Evolutionary conservation across 169 alveolate genomes (phyloP), one percentile per base, ranked within the genome.

Genomic region (Theileria parva): DNA sequence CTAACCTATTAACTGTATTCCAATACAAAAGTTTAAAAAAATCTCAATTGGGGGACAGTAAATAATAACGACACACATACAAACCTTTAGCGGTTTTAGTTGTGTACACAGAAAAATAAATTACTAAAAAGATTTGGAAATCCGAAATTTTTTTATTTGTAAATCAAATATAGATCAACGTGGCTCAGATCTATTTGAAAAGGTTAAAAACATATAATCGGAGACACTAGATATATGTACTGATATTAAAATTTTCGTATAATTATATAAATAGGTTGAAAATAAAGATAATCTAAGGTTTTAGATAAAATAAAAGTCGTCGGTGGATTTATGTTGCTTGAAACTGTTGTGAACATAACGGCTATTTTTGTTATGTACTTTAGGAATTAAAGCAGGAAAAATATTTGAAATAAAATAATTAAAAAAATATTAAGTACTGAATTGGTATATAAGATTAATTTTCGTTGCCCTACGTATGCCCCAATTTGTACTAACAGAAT

Each of bases 401-500:
- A 57, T 71, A 27, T 71, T 57, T 71, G n/a, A 57, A 39, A 37
- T 37, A 23, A 71, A 21, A 71, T 74, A 53, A 25, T 74, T 50
- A 57, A 74, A 74, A 53, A 74, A 74, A 28, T 63, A 63, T 34
- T 27, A 57, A 37, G 21, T 55, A 32, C 32, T 9, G 27, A 71
- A 48, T 71, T 19, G 25, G n/a, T 44, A 39, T 59, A 59, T 59
- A 59, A 59, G 44, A 5, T 15, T 39, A 63, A 63, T 27, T 63
- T 15, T 13, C 6, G 30, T 59, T 73, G 80, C 80, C 80, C 80
- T 73, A 73, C 80, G 80, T 73, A 73, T 59, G 80, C 80, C 80
- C 80, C 80, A 73, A 73, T 57, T 73, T 17, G 80, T 44, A 15
- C 21, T 67, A 23, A 28, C 39, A 28, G 32, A 63, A n/a, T 21